These are phyloP conservation scores for Crocinoboletus sp. DNA, from an alignment of 1,284 basidiomycete species.

Conservation along the genomic window DNA sequence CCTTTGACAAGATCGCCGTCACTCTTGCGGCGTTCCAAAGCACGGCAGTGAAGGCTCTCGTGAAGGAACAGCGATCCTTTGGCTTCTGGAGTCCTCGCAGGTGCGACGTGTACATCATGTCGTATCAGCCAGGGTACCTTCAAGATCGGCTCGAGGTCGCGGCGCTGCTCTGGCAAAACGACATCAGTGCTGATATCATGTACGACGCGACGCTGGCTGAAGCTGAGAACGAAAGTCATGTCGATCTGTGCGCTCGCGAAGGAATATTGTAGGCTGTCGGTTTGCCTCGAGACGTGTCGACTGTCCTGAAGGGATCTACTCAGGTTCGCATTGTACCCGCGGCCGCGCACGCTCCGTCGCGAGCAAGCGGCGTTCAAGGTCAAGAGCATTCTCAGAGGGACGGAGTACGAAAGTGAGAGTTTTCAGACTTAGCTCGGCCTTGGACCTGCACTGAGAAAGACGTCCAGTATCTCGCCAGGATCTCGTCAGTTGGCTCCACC, in stretches of 20 bases:
- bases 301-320: constrained; percentile 1
- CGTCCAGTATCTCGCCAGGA: constrained; percentile 61
- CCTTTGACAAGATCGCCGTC: constrained; percentile 74
- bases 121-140: constrained; percentile 71
- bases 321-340: constrained; percentile 70
- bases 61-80: constrained; percentile 79
- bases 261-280: constrained; percentile 62
- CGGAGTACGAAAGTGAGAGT: constrained; percentile 60
- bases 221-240: constrained; percentile 56
- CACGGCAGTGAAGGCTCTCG: constrained; percentile 59
- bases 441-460: not conserved
- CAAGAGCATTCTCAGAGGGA: constrained; percentile 72
- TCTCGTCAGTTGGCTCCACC: constrained; percentile 65
- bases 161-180: constrained; percentile 73
- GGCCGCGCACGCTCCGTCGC: constrained; percentile 51
- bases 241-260: constrained; percentile 65
- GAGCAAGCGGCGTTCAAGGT: constrained; percentile 73
- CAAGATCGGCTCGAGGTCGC: constrained; percentile 77
- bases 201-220: constrained; percentile 69
- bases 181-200: constrained; percentile 85
- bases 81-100: constrained; percentile 84
- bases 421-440: too few relatives aligned
- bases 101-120: constrained; percentile 82
- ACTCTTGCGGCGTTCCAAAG: constrained; percentile 71
- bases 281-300: not conserved